Base-by-base conservation (phyloP, 2,329 filamentous ascomycete species). In the Dactylellina cionopaga region DNA sequence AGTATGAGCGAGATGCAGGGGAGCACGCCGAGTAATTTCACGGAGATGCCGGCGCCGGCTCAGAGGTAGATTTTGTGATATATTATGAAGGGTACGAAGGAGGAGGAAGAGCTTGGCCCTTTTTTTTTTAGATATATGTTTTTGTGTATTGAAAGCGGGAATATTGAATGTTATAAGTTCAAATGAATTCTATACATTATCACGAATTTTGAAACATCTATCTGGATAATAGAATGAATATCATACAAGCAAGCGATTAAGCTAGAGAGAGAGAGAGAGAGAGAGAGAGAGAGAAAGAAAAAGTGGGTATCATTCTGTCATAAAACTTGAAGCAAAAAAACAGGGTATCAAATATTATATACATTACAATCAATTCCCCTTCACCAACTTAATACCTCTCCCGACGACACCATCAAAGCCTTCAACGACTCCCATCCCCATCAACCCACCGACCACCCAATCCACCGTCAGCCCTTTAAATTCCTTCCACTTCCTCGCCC, bases 401-500 rank as follows among this genome's bases (percentile, higher is more conserved):
- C 62, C 62, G 47, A 65, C 44, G 7, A 54, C 54, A 9, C 51
- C 58, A 15, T 55, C 44, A 27, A 74, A 74, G 13, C 37, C 41
- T 31, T 74, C 69, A 24, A 68, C 6, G 0, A 52, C 54, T 1
- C 69, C 69, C 29, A 19, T 33, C 0, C 69, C 69, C 11, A 68
- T 35, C 19, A 74, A 15, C 13, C 60, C 62, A 2, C 46, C 69
- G 9, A 68, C 10, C 19, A 74, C 69, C 69, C 69, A 74, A 19
- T 74, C 69, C 3, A 63, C 55, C 11, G 60, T 68, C 37, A 68
- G 27, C 6, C 69, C 69, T 19, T 39, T 62, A 49, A 55, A 55
- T 4, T 74, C 62, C 15, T 44, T 66, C 69, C 69, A 74, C 41
- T 74, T 74, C 47, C 69, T 68, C 49, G 69, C 58, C 39, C 69